These are phyloP conservation scores for Capsicum rhomboideum DNA, from an alignment of 257 asterid species.

Conservation along the genomic window DNA sequence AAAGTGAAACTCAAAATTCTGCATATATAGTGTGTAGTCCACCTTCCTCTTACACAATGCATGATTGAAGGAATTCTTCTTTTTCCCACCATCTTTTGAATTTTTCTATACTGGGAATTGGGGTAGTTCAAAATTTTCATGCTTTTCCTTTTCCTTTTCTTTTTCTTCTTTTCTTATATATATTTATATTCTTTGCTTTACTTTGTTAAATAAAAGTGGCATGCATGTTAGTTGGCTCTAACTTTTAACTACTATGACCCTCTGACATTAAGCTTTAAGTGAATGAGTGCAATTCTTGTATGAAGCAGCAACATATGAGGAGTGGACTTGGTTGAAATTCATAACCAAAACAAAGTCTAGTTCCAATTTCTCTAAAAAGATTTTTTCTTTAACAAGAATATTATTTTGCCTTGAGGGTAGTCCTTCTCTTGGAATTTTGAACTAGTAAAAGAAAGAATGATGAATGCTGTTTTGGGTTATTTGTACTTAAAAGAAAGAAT, in stretches of 20 bases:
- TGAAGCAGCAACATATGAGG: background rate
- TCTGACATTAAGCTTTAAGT: conserved; percentile 12
- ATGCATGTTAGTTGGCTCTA: conserved; percentile 36
- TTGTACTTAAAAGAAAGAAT: conserved; percentile 26
- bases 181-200: conserved; percentile 38
- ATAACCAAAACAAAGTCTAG: background rate
- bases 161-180: background rate
- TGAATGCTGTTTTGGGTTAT: conserved; percentile 17
- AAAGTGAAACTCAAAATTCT: conserved; percentile 11
- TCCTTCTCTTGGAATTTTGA: background rate
- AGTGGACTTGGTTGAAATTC: background rate
- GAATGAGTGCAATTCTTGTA: conserved; percentile 13
- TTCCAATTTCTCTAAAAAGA: background rate
- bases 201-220: conserved; percentile 52
- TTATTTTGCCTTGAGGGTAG: background rate
- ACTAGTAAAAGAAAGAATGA: conserved; percentile 24
- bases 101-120: conserved; percentile 6
- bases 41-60: conserved; percentile 23
- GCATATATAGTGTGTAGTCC: background rate
- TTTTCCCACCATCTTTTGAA: conserved; percentile 24
- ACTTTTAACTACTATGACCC: conserved; percentile 34
- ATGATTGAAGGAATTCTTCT: conserved; percentile 43
- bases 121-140: conserved; percentile 4
- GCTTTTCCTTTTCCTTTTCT: background rate
- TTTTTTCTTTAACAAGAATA: background rate